These are phyloP conservation scores for Iberis amara DNA, from an alignment of 441 rosid genomes.

Conservation along the genomic window DNA sequence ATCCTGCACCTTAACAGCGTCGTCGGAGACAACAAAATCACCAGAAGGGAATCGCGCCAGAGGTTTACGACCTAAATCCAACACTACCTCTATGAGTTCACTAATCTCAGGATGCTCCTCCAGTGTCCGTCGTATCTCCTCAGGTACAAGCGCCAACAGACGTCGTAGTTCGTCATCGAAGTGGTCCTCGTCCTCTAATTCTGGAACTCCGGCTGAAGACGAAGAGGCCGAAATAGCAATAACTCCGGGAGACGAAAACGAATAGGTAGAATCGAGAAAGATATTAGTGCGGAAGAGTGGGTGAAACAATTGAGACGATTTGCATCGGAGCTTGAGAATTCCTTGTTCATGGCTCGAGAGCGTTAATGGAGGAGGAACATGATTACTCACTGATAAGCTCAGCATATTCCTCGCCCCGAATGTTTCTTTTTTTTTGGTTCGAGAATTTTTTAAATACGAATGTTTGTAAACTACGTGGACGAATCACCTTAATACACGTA, in stretches of 20 bases:
- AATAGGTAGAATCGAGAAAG: slow-evolving; percentile 9
- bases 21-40: slow-evolving; percentile 58
- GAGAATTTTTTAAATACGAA: slow-evolving; percentile 12
- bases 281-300: neutral
- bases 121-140: slow-evolving; percentile 49
- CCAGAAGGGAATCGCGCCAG: slow-evolving; percentile 88
- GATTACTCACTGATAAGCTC: slow-evolving; percentile 32
- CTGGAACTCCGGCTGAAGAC: slow-evolving; percentile 21
- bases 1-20: slow-evolving; percentile 47
- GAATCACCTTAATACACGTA: neutral
- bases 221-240: slow-evolving; percentile 27
- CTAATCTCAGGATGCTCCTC: slow-evolving; percentile 54
- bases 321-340: slow-evolving; percentile 16
- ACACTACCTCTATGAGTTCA: slow-evolving; percentile 71
- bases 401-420: slow-evolving; percentile 21
- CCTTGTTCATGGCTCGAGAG: slow-evolving; percentile 24
- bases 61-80: slow-evolving; percentile 88
- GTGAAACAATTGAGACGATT: slow-evolving; percentile 11
- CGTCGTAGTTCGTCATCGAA: slow-evolving; percentile 62
- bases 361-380: slow-evolving; percentile 35
- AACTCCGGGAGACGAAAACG: slow-evolving; percentile 24
- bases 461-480: slow-evolving; percentile 16
- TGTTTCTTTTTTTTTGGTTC: neutral
- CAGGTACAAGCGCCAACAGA: slow-evolving; percentile 63
- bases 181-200: slow-evolving; percentile 31